Base-by-base conservation (phyloP, 805 yeast genomes). In the Pichia exigua region DNA sequence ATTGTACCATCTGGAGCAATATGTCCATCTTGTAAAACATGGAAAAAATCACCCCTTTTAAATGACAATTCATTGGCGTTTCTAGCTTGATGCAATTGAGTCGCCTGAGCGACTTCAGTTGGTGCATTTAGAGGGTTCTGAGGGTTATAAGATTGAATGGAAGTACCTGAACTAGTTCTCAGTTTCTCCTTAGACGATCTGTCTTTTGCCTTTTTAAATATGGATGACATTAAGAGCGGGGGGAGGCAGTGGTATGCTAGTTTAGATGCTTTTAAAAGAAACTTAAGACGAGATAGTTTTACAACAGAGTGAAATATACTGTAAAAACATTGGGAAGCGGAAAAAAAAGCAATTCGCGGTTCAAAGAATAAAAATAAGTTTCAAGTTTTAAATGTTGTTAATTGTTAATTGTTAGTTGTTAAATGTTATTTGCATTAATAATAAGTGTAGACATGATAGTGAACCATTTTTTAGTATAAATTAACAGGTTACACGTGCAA, bases 1-100 rank as follows among this genome's bases (percentile, higher is more conserved):
- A 81, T 88, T 91, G 74, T 78, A 1, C 61, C 63, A 35, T 55
- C 57, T 4, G 53, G 49, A 2, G 52, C 32, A 4, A n/a, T 40
- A 50, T 78, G 73, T 50, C 78, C 79, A 50, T 79, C 77, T 22
- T 81, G 80, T 41, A 76, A 73, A 2, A 94, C 95, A 63, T 88
- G 89, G 69, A 91, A 88, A 64, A 90, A 91, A 63, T 92, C 97
- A 40, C 97, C 97, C 58, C 82, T 80, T 43, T 68, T 62, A 65
- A 94, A 92, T 30, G 81, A 75, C 38, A 92, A 74, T 65, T 92
- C 97, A 22, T 87, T 89, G 1, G 87, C 82, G 15, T 86, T 84
- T 59, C 84, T 91, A 1, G 96, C 85, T 43, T 72, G 72, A 67
- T 91, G 91, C 62, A 84, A 85, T 60, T 79, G 82, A 18, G 84